phyloP scores from a whole-genome alignment of 108 stramenopile species.

The Nannochloropsis oceanica region DNA sequence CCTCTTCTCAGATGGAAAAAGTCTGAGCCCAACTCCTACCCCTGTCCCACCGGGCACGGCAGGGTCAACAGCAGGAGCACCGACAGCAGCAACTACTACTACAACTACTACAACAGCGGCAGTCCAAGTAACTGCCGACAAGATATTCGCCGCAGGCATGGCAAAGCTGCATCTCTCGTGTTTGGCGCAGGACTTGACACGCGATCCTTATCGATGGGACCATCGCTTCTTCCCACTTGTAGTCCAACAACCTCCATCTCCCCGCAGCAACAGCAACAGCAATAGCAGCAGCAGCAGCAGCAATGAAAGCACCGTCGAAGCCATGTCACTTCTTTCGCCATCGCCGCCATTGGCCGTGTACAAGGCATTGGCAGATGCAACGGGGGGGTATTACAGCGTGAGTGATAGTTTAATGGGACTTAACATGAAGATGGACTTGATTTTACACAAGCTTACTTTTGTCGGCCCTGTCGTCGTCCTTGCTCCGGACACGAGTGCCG shows the following conservation, averaged over 20 bases:
- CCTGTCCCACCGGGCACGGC: neutral
- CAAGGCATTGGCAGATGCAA: neutral
- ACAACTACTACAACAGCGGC: too few relatives aligned
- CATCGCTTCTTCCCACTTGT: neutral
- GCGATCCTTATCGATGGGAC: neutral
- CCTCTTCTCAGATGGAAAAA: neutral
- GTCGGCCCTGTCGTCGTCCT: neutral
- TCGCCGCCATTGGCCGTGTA: neutral
- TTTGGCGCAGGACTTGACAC: neutral
- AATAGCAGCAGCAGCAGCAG: neutral
- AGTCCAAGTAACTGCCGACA: neutral
- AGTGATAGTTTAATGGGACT: neutral
- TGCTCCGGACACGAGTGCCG: neutral
- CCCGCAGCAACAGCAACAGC: neutral
- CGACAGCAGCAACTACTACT: too few relatives aligned
- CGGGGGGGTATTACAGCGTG: neutral
- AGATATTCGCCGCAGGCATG: neutral
- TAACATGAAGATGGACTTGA: neutral
- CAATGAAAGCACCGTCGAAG: neutral
- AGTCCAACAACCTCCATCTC: neutral
- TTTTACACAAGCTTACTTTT: neutral
- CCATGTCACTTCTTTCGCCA: neutral
- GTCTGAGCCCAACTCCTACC: neutral
- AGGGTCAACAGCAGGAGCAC: too few relatives aligned
- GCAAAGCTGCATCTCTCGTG: neutral